phyloP scores from a whole-genome alignment of 2,329 filamentous ascomycete species.

The Nothophaeocryptopus gaeumannii region DNA sequence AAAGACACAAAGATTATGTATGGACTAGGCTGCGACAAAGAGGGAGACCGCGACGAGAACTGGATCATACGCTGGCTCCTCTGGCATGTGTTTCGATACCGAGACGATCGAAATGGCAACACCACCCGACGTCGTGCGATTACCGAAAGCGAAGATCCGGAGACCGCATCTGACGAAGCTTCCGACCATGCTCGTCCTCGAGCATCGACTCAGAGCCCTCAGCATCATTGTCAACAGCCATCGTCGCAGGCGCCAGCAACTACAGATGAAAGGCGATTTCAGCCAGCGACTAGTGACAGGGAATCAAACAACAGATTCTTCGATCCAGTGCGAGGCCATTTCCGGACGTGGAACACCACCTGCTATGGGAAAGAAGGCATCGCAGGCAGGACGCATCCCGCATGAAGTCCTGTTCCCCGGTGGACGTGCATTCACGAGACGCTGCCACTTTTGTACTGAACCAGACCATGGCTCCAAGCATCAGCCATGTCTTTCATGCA shows the following conservation, averaged over 20 bases:
- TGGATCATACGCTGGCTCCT: conserved; percentile 49
- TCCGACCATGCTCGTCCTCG: not conserved
- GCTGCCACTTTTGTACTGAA: too few species aligned
- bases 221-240: too few species aligned
- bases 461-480: too few species aligned
- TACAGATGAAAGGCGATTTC: too few species aligned
- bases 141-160: conserved; percentile 9
- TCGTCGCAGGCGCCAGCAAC: too few species aligned
- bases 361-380: too few species aligned
- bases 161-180: conserved; percentile 5
- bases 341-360: conserved; percentile 8
- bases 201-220: too few species aligned
- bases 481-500: too few species aligned
- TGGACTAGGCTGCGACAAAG: conserved; percentile 38
- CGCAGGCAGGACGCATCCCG: too few species aligned
- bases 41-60: conserved; percentile 40
- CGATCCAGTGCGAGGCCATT: conserved; percentile 13
- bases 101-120: conserved; percentile 13
- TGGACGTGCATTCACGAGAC: too few species aligned
- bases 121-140: conserved; percentile 3
- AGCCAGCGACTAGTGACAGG: too few species aligned
- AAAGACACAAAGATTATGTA: conserved; percentile 40
- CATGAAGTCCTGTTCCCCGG: too few species aligned
- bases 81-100: conserved; percentile 18
- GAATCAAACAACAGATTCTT: conserved; percentile 2